Evolutionary conservation across 1,284 basidiomycete genomes (phyloP), one percentile per base, ranked within the genome.

Genomic region (Termitomyces sp.): DNA sequence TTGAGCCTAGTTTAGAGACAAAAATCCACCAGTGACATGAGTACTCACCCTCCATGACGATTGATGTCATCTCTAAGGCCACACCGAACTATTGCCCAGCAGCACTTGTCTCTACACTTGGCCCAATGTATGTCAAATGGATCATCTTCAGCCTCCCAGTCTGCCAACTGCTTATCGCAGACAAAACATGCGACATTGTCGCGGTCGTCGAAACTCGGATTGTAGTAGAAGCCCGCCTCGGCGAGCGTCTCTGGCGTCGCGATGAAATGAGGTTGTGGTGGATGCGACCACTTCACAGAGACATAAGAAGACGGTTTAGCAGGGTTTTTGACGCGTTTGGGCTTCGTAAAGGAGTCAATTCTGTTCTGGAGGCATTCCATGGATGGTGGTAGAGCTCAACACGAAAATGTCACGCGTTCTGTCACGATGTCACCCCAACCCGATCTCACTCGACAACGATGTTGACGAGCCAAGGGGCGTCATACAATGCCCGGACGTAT

Each of bases 201-300:
- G 26, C 71, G 72, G 55, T 84, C 79, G 10, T 80, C 76, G 56
- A 70, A 69, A 59, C 78, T 79, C 0, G 88, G 88, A 51, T 74
- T 74, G 68, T 77, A 91, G 73, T 81, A 92, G 72, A 93, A 94
- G 11, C 91, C 91, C 2, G 91, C 91, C 56, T 86, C 80, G 1
- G 91, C 86, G 24, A 94, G 80, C 3, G 77, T 73, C 45, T 76
- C 68, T 1, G 91, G 83, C 41, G 79, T 91, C 42, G 91, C 84
- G 54, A 72, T 68, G 66, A 80, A 86, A 37, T 69, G 63, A 0
- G 66, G 48, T 2, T 47, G 16, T 40, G 49, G 31, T 11, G 83
- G 77, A 60, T 90, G 87, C 0, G 86, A 81, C 87, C 87, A 90
- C 69, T 80, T 85, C 46, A 81, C 50, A 26, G 69, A 65, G 1